These are phyloP conservation scores for Carex cristatella DNA, from an alignment of 176 grass and related monocot species.

Conservation along the genomic window DNA sequence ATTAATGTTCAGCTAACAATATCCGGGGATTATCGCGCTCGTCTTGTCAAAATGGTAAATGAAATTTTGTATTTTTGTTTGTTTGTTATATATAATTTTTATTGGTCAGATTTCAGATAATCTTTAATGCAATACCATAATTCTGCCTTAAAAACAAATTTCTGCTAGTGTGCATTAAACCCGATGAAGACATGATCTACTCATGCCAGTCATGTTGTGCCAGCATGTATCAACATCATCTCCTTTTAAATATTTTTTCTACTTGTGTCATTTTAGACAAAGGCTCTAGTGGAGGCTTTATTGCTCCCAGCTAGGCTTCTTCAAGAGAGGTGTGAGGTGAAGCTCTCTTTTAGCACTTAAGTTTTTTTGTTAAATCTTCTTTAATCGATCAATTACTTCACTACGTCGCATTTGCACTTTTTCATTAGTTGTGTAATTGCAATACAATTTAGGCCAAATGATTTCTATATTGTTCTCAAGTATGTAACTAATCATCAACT, in stretches of 20 bases:
- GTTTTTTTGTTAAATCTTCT: not conserved
- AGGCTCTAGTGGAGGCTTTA: conserved; percentile 69
- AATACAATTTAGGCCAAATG: not conserved
- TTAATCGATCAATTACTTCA: not conserved
- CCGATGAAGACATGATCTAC: not conserved
- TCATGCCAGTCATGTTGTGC: not conserved
- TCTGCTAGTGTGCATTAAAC: not conserved
- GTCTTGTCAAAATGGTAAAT: conserved; percentile 97
- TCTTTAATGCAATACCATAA: not conserved
- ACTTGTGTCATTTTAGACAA: conserved; percentile 46
- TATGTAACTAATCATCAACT: not conserved
- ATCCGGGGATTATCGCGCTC: conserved; percentile 67
- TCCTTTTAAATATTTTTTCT: conserved; percentile 9
- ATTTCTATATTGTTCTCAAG: not conserved
- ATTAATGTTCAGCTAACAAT: conserved; percentile 59
- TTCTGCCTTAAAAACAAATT: not conserved
- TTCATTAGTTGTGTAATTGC: not conserved
- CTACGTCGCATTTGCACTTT: not conserved
- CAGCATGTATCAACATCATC: not conserved
- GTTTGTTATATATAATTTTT: conserved; percentile 28
- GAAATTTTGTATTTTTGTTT: conserved; percentile 7
- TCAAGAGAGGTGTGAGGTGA: conserved; percentile 96
- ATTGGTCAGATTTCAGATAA: not conserved
- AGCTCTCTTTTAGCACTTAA: conserved; percentile 26
- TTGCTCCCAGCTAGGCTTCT: conserved; percentile 66